Base-by-base conservation (phyloP, 1,139 yeast species). In the Geotrichum citri-aurantii region DNA sequence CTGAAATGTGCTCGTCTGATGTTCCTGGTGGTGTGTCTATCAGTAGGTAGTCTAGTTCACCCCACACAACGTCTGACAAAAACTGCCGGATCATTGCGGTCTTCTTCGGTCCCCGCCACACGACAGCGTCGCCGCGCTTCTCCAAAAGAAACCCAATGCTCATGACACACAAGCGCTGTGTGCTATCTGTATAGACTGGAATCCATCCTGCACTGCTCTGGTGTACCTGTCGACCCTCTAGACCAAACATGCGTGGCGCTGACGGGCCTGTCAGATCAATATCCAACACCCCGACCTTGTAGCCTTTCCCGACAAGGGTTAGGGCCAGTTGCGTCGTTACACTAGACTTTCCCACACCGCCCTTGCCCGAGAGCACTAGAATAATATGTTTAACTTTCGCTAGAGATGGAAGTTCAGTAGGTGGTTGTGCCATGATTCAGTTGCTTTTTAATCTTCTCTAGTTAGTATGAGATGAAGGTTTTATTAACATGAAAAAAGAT, bases 1-100 rank as follows among this genome's bases (percentile, higher is more conserved):
- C 86, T 2, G 97, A 92, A 50, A 95, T 93, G 72, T 95, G 99
- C 71, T 95, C 99, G 71, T 95, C 99, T 0, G 96, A 87, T 0
- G 99, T 93, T 0, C 99, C 99, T 0, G 99, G 99, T 0, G 99
- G 99, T 0, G 99, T 93, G 69, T 95, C 99, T 8, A 95, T 92
- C 50, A 95, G 75, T 59, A 95, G 74, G 69, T 89, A 95, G 71
- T 92, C 97, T 52, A 77, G 69, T 19, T 79, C 80, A 0, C 91
- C 96, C 99, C 99, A 95, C 21, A 83, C 82, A 1, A 93, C 97
- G 70, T 93, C 98, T 62, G 84, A 83, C 51, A 95, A 77, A 69
- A 95, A 92, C 72, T 95, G 99, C 59, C 93, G 81, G 50, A 95
- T 88, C 98, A 95, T 93, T 24, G 98, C 97, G 0, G 98, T 92